Evolutionary conservation across 176 grass and related monocot genomes (phyloP).

Genomic region (Sorghum bicolor): Sorghum_bicolor_NCBIv3 NC_012872.2:64293501-64294000

Average conservation of each 20-base stretch:
- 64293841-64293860: constrained; percentile 87
- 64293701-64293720: constrained; percentile 7
- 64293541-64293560: no score
- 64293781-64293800: constrained; percentile 42
- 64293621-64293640: neutral
- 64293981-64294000: neutral
- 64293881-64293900: constrained; percentile 38
- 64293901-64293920: neutral
- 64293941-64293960: neutral
- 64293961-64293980: neutral
- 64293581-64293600: neutral
- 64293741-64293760: constrained; percentile 51
- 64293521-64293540: neutral
- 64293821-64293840: constrained; percentile 71
- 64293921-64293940: constrained; percentile 30
- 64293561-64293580: neutral
- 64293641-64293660: neutral
- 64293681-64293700: constrained; percentile 1
- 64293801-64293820: constrained; percentile 37
- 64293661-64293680: no score
- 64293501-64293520: neutral
- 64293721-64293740: constrained; percentile 13
- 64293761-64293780: constrained; percentile 28
- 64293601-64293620: neutral
- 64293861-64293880: constrained; percentile 99